Base-by-base conservation (phyloP, 805 yeast species). In the Myxozyma vanderwaltii region DNA sequence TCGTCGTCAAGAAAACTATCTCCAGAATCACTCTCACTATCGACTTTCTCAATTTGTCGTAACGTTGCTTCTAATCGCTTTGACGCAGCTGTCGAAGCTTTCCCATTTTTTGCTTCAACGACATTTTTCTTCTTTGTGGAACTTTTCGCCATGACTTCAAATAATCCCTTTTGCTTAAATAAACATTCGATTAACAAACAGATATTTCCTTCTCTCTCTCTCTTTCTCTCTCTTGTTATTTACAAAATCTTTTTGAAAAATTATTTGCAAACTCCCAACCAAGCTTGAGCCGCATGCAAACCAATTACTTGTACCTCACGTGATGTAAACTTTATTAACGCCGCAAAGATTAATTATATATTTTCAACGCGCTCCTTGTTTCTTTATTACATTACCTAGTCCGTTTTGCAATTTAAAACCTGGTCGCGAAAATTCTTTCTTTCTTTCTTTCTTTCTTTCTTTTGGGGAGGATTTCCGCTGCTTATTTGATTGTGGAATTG, bases 11-110 rank as follows among this genome's bases (percentile, higher is more conserved):
- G 29, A 43, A 54, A 58, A 24, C 55, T 54, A 41, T 58, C 65
- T 66, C 57, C 67, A 59, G 68, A 70, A 35, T 66, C 71, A 43
- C 65, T 58, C 41, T 74, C 77, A 26, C 71, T 65, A 38, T 71
- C 71, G 21, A 68, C 74, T 24, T 74, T 76, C 13, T 67, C 63
- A n/a, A 68, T 70, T 35, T 54, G 52, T 35, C 50, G 41, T 26
- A 54, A 27, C 31, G 58, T 53, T 0, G 52, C 53, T 19, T 27
- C 52, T 7, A 54, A 31, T 21, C 53, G 45, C 38, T 43, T 54
- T 4, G 58, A 40, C 5, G 48, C 53, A 17, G 40, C 38, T 12
- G 24, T n/a, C n/a, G 49, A 7, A 26, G 49, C 15, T 27, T 26
- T 45, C 19, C 26, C 51, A 17, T 3, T 13, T 17, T 38, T 38